Base-by-base conservation (phyloP, 805 yeast species). In the Pichia nanzhaoensis region DNA sequence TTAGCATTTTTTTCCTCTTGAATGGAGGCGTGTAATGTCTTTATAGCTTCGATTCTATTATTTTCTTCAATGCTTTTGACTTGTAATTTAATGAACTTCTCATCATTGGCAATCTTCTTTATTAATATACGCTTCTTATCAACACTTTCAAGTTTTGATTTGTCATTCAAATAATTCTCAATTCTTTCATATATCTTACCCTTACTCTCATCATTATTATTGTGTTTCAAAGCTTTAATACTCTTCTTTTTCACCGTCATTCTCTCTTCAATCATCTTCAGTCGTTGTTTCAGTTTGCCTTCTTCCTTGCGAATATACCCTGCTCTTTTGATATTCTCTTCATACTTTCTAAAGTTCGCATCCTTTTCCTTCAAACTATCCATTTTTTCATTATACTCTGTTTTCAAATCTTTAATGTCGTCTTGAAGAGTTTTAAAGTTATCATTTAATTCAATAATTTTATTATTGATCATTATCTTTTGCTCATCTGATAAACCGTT, bases 11-110 rank as follows among this genome's bases (percentile, higher is more conserved):
- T 57, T 24, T 57, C 58, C 3, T 47, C 49, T 5, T 60, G 63
- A 9, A 70, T 55, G 22, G 50, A 56, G 57, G 35, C 56, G 49
- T 42, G 65, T 54, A 50, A 58, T 50, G 39, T 55, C 20, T 53
- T 49, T 16, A 59, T 50, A 1, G 57, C 47, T 13, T 46, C 46
- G 13, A 44, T 43, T 41, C 65, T 66, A 49, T 75, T 73, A 33
- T 60, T 55, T 10, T 64, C 64, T 47, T 76, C 77, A 37, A 74
- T 49, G 13, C 45, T 47, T 32, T 39, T 40, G 12, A 59, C 39
- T 19, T 50, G 41, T 1, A 60, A 16, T 41, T 44, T 40, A 49
- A 57, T 20, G 59, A 55, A 32, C 51, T 55, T 16, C 33, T 53
- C 54, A 39, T 63, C 67, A 34, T 57, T 54, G 1, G 55, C 57